These are phyloP conservation scores for Suaeda aralocaspica DNA, from an alignment of 148 eudicot genomes.

Conservation along the genomic window DNA sequence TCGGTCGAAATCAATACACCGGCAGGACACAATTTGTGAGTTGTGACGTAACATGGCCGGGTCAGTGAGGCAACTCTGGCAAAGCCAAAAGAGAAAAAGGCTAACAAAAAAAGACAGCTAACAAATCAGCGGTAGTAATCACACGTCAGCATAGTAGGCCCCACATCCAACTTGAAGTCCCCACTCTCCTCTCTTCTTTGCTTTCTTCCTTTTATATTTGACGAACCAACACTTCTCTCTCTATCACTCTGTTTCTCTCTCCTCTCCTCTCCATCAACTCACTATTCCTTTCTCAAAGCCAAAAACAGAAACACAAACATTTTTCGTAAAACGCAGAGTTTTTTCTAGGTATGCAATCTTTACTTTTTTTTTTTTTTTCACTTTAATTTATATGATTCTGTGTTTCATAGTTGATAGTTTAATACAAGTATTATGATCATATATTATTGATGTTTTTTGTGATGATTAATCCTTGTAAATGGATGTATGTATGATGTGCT, in stretches of 20 bases:
- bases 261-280: conserved; percentile 11
- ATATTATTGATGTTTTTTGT: no score
- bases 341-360: conserved; percentile 13
- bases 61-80: neutral
- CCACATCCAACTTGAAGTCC: neutral
- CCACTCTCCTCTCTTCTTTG: neutral
- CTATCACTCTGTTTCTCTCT: neutral
- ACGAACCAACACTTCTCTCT: conserved; percentile 2
- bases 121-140: conserved; percentile 16
- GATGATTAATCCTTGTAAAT: no score
- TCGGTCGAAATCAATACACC: no score
- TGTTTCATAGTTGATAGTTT: no score
- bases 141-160: neutral
- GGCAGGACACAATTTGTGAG: no score
- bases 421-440: no score
- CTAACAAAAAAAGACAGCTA: conserved; percentile 20
- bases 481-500: no score
- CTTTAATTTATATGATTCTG: neutral
- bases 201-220: conserved; percentile 7
- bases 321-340: neutral
- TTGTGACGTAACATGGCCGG: no score
- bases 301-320: no score
- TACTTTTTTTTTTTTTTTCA: neutral
- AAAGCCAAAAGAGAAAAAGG: neutral
- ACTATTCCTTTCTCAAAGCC: conserved; percentile 9